Evolutionary conservation across 495 filamentous ascomycete species (phyloP).

Genomic region (Aspergillus mulundensis): DNA sequence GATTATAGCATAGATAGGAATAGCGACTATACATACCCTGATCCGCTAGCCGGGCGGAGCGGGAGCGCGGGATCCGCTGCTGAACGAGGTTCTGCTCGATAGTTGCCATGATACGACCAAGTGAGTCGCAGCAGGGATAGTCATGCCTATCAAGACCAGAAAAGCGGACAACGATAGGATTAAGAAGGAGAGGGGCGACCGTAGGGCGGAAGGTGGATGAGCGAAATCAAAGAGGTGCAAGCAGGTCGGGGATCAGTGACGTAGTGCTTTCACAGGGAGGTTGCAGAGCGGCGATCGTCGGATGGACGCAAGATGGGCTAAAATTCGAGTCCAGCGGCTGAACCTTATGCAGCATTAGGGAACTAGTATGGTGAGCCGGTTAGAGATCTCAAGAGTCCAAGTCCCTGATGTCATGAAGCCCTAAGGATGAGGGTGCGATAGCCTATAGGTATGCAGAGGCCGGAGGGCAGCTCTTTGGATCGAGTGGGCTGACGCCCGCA

Average conservation of each 20-base stretch:
- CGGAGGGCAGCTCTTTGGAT: not conserved
- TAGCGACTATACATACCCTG: conserved; percentile 32
- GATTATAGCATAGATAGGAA: not conserved
- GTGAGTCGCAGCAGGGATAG: conserved; percentile 6
- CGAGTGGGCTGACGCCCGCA: conserved; percentile 6
- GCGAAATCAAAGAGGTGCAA: conserved; percentile 27
- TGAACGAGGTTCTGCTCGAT: conserved; percentile 18
- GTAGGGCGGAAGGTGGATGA: conserved; percentile 17
- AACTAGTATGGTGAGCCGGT: not conserved
- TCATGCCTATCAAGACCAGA: conserved; percentile 16
- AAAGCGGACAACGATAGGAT: conserved; percentile 8
- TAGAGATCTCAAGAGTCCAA: not conserved
- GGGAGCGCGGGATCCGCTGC: conserved; percentile 20
- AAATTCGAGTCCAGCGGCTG: not conserved
- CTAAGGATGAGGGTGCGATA: conserved; percentile 5
- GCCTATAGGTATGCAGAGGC: too few relatives aligned
- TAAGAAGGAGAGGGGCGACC: not conserved
- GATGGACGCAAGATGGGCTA: not conserved
- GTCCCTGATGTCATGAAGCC: conserved; percentile 23
- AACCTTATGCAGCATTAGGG: not conserved
- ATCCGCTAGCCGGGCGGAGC: conserved; percentile 36
- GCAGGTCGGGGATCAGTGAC: conserved; percentile 17
- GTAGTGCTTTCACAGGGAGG: conserved; percentile 14
- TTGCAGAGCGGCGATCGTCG: conserved; percentile 19
- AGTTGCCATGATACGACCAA: conserved; percentile 30